Evolutionary conservation across 441 rosid genomes (phyloP).

Genomic region (Euphorbia celastroides): DNA sequence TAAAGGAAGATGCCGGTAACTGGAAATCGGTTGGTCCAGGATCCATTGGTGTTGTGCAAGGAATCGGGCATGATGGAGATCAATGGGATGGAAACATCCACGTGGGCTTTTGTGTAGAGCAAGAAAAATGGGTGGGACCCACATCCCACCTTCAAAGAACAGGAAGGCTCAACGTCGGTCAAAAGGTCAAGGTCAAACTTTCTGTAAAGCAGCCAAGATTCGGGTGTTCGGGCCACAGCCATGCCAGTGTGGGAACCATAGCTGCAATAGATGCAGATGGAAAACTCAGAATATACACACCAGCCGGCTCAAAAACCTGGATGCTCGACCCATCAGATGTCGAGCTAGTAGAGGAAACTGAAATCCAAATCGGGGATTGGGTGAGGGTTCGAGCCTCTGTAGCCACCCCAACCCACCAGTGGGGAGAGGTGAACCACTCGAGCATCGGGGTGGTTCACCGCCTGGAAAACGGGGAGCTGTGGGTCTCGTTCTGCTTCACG

Average conservation of each 20-base stretch:
- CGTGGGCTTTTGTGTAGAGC: constrained; percentile 91
- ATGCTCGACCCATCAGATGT: constrained; percentile 96
- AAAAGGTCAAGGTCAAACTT: constrained; percentile 67
- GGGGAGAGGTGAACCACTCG: constrained; percentile 93
- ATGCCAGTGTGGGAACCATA: constrained; percentile 70
- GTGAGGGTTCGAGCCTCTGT: constrained; percentile 65
- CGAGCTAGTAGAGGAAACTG: constrained; percentile 76
- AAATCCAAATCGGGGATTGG: constrained; percentile 85
- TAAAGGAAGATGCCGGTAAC: constrained; percentile 44
- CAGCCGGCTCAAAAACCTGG: constrained; percentile 89
- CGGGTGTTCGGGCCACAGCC: constrained; percentile 93
- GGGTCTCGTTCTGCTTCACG: constrained; percentile 85
- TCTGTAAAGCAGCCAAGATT: constrained; percentile 90
- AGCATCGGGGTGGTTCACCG: constrained; percentile 91
- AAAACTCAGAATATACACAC: constrained; percentile 88
- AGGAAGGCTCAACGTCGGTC: constrained; percentile 62
- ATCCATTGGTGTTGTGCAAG: constrained; percentile 82
- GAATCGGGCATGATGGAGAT: constrained; percentile 75
- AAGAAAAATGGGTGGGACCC: constrained; percentile 88
- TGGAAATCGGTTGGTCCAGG: constrained; percentile 91
- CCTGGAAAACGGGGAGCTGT: constrained; percentile 70
- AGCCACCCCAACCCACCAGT: constrained; percentile 77
- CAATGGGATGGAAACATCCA: constrained; percentile 78
- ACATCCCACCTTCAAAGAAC: constrained; percentile 65
- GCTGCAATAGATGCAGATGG: constrained; percentile 94